Evolutionary conservation across 257 asterid species (phyloP).

Genomic region (Gentiana straminea): DNA sequence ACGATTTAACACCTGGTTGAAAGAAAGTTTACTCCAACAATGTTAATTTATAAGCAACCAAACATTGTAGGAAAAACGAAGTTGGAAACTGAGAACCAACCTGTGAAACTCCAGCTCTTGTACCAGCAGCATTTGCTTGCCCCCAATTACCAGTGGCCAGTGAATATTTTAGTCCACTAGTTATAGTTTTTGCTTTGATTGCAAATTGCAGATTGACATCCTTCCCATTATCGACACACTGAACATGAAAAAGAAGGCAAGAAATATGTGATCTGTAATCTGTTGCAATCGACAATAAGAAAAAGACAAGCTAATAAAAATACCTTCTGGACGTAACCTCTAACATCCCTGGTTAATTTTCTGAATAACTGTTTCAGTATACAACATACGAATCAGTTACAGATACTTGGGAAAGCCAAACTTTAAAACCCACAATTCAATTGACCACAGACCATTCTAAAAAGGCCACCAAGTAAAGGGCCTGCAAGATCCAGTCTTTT

Average conservation of each 20-base stretch:
- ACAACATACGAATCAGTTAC: slow-evolving; percentile 21
- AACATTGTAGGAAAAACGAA: background rate
- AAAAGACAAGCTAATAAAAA: slow-evolving; percentile 2
- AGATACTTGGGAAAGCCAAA: slow-evolving; percentile 8
- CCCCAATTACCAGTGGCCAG: slow-evolving; percentile 99
- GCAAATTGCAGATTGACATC: slow-evolving; percentile 97
- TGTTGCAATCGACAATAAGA: too few species aligned
- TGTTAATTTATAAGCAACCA: background rate
- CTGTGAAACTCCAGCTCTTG: slow-evolving; percentile 99
- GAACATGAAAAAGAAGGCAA: slow-evolving; percentile 12
- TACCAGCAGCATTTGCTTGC: slow-evolving; percentile 99
- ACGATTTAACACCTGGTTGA: slow-evolving; percentile 83
- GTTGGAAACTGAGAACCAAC: slow-evolving; percentile 17
- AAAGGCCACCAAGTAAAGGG: slow-evolving; percentile 92
- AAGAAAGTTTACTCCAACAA: slow-evolving; percentile 3
- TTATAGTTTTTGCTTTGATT: slow-evolving; percentile 91
- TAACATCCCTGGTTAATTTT: slow-evolving; percentile 92
- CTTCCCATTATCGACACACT: slow-evolving; percentile 98
- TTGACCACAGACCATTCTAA: slow-evolving; percentile 65
- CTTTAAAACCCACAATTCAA: slow-evolving; percentile 8
- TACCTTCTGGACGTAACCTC: slow-evolving; percentile 95
- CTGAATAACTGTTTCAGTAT: slow-evolving; percentile 68
- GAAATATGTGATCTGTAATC: slow-evolving; percentile 1
- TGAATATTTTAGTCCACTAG: slow-evolving; percentile 94
- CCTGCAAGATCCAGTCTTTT: slow-evolving; percentile 98